phyloP scores from a whole-genome alignment of 257 asterid species.

The Pogostemon cablin region DNA sequence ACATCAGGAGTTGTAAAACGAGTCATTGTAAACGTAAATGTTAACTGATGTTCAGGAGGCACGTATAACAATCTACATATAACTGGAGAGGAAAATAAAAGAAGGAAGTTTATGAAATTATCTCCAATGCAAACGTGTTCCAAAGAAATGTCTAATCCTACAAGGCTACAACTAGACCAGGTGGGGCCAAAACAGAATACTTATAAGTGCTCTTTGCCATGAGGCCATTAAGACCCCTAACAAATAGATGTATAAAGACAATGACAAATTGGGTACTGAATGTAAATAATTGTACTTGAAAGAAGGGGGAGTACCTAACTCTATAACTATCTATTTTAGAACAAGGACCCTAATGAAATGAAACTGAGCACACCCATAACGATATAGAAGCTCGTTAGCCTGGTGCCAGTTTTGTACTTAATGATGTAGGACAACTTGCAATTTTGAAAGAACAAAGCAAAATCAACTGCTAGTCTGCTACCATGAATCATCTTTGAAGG shows the following conservation, averaged over 20 bases:
- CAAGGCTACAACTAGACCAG: not conserved
- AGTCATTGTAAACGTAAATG: not conserved
- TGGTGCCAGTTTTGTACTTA: conserved; percentile 13
- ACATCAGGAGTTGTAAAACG: conserved; percentile 8
- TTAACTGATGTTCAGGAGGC: not conserved
- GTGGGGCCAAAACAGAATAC: not conserved
- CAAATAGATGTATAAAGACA: not conserved
- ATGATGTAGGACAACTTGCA: conserved; percentile 24
- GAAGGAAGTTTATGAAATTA: not conserved
- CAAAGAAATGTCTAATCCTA: not conserved
- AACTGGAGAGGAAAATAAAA: not conserved
- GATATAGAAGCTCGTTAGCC: conserved; percentile 12
- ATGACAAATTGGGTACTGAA: not conserved
- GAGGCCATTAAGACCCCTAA: not conserved
- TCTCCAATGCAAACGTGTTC: not conserved
- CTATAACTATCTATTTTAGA: conserved; percentile 15
- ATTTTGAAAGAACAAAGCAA: conserved; percentile 8
- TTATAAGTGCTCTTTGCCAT: not conserved
- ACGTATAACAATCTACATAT: not conserved
- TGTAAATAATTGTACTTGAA: not conserved
- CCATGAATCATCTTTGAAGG: conserved; percentile 19
- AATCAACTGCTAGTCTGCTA: conserved; percentile 25
- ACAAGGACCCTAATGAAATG: conserved; percentile 22
- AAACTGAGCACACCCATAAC: conserved; percentile 6
- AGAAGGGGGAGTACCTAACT: not conserved